Evolutionary conservation across 1,284 basidiomycete species (phyloP).

Genomic region (Irpex rosettiformis): DNA sequence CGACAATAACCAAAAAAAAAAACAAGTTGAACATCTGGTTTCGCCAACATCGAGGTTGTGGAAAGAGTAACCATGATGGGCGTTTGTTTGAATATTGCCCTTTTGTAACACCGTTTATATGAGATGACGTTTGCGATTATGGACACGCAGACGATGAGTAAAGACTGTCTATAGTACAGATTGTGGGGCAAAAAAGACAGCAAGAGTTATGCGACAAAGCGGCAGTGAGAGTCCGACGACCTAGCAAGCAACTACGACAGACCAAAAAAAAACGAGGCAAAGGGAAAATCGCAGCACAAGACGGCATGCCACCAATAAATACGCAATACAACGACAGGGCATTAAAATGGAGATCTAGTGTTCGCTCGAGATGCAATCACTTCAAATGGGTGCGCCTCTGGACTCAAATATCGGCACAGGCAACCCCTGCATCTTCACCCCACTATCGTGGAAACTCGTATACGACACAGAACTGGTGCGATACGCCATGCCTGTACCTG

Average conservation of each 20-base stretch:
- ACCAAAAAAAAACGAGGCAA: neutral
- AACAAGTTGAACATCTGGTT: too few species aligned
- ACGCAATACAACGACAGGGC: too few species aligned
- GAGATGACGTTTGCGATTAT: neutral
- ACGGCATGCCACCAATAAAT: too few species aligned
- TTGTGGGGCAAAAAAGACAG: neutral
- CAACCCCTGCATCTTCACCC: constrained; percentile 17
- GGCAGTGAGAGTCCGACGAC: neutral
- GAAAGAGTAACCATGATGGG: neutral
- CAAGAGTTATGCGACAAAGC: neutral
- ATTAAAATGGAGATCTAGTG: neutral
- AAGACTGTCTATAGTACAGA: neutral
- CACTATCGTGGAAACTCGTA: constrained; percentile 22
- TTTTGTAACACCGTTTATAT: neutral
- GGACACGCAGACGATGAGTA: neutral
- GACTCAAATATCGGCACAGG: constrained; percentile 9
- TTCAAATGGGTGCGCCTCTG: neutral
- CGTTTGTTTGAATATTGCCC: too few species aligned
- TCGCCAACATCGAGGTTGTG: neutral
- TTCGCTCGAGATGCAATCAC: neutral
- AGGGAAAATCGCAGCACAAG: too few species aligned
- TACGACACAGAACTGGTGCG: constrained; percentile 23
- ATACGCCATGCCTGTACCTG: constrained; percentile 30
- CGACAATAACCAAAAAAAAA: too few species aligned
- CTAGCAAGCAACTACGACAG: neutral